Conservation (phyloP, 768 basidiomycete species). For the Termitomyces bulborhizus region DNA sequence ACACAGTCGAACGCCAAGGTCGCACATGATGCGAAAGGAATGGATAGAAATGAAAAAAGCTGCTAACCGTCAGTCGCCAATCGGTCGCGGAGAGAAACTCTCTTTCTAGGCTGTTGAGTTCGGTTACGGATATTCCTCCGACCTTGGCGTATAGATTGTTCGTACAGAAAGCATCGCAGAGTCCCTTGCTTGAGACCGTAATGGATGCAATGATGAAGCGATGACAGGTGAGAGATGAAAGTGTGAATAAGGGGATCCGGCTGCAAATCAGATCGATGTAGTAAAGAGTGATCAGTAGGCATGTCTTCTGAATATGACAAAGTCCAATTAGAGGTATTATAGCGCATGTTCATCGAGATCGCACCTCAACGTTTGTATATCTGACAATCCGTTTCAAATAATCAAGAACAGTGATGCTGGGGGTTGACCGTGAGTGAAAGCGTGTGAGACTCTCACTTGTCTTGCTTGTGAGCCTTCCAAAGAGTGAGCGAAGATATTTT, state of each 20-base stretch:
- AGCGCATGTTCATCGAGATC: constrained; percentile 12
- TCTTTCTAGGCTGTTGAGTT: constrained; percentile 91
- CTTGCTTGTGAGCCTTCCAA: constrained; percentile 14
- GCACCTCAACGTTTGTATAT: constrained; percentile 94
- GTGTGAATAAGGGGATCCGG: constrained; percentile 80
- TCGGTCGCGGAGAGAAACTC: constrained; percentile 91
- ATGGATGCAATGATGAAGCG: constrained; percentile 95
- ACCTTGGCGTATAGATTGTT: constrained; percentile 95
- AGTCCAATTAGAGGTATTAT: neutral
- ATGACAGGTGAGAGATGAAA: constrained; percentile 95
- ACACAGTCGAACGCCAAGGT: constrained; percentile 13
- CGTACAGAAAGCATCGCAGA: constrained; percentile 93
- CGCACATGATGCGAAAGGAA: constrained; percentile 8
- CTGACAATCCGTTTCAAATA: constrained; percentile 91
- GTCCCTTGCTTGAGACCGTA: constrained; percentile 88
- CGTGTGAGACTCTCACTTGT: constrained; percentile 83
- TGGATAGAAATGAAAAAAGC: neutral
- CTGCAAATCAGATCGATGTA: constrained; percentile 94
- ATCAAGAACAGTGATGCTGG: constrained; percentile 82
- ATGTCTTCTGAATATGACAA: constrained; percentile 50
- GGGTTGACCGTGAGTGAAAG: constrained; percentile 92
- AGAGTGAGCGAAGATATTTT: constrained; percentile 9
- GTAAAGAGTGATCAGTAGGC: constrained; percentile 75
- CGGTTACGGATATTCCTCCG: constrained; percentile 86
- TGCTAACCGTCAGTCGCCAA: constrained; percentile 89